Percentiles rank a stretch among this genome's conserved stretches.
phyloP scores from a whole-genome alignment of 139 green algal species.

The Chlorella sp. region DNA sequence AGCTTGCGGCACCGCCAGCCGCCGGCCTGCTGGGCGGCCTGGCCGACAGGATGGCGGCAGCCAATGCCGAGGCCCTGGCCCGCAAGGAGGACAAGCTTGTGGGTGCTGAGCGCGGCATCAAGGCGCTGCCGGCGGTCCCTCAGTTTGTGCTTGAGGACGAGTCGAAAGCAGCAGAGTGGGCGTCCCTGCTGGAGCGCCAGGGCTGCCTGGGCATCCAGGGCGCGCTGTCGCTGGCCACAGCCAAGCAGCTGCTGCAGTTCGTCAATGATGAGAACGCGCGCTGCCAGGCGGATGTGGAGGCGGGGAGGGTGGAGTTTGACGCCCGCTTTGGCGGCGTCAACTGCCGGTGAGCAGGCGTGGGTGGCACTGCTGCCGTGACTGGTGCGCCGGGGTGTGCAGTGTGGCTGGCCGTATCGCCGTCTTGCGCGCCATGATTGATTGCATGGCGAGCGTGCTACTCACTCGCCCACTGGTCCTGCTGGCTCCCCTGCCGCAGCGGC shows the following conservation, averaged over 20 bases:
- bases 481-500: background rate
- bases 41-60: background rate
- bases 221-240: background rate
- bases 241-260: background rate
- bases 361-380: too few relatives aligned
- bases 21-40: background rate
- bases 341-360: background rate
- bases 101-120: background rate
- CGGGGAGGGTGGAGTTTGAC: constrained; percentile 5
- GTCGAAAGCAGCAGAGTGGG: background rate
- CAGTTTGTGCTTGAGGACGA: background rate
- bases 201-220: background rate
- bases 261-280: background rate
- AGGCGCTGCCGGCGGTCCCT: background rate
- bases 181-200: background rate
- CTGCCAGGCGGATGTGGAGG: constrained; percentile 5
- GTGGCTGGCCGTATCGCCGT: too few relatives aligned
- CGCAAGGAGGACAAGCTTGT: background rate
- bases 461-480: too few relatives aligned
- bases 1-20: background rate
- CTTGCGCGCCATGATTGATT: too few relatives aligned
- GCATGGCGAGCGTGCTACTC: too few relatives aligned
- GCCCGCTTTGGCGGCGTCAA: constrained; percentile 3
- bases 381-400: too few relatives aligned
- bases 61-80: background rate